These are phyloP conservation scores for Plantago ovata DNA, from an alignment of 257 asterid species.

Conservation along the genomic window DNA sequence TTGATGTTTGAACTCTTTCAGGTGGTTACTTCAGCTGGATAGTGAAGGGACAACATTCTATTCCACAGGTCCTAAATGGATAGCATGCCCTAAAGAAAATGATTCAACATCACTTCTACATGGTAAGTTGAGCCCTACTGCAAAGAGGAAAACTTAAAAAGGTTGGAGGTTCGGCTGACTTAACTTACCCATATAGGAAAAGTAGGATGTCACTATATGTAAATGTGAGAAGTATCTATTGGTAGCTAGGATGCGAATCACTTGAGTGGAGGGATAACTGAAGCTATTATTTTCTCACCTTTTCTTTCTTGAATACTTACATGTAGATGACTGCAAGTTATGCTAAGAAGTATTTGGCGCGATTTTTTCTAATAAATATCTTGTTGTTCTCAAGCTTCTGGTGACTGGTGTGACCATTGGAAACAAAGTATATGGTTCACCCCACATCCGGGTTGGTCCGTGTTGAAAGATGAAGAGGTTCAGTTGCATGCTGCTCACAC, in stretches of 20 bases:
- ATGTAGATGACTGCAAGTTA: background rate
- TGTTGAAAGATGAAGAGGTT: constrained; percentile 56
- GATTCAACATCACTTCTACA: constrained; percentile 34
- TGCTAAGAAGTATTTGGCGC: constrained; percentile 8
- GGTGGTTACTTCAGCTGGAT: constrained; percentile 99
- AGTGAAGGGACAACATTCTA: constrained; percentile 73
- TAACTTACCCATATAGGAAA: no score
- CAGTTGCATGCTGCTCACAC: constrained; percentile 54
- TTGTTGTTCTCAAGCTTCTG: constrained; percentile 42
- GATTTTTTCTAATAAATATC: constrained; percentile 1
- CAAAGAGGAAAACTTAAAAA: background rate
- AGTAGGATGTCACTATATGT: no score
- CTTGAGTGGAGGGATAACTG: background rate
- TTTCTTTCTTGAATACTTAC: background rate
- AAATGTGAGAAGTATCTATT: no score
- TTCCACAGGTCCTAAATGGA: constrained; percentile 82
- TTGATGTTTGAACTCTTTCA: constrained; percentile 30
- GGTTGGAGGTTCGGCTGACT: no score
- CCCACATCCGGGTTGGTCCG: constrained; percentile 50
- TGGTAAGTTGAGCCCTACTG: constrained; percentile 33
- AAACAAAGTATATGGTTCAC: constrained; percentile 87
- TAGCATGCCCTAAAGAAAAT: constrained; percentile 26
- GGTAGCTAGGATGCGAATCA: background rate
- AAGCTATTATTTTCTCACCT: background rate
- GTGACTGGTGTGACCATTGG: constrained; percentile 96